Evolutionary conservation across 129 eudicot species (phyloP).

Genomic region (Saussurea involucrata): DNA sequence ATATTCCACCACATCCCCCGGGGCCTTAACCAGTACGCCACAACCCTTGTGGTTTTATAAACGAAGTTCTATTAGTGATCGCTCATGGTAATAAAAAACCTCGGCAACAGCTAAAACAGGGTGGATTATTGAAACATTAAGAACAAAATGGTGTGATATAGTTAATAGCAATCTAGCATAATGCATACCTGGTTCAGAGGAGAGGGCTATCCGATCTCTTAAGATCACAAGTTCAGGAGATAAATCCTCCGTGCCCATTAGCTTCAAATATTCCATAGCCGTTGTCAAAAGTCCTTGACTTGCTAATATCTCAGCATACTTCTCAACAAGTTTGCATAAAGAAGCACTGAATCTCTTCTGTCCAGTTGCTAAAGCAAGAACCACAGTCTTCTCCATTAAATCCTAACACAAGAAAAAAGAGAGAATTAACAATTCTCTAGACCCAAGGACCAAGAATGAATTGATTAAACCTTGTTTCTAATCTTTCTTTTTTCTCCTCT

Average conservation of each 20-base stretch:
- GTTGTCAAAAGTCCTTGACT: conserved; percentile 91
- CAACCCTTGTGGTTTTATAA: no score
- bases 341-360: conserved; percentile 90
- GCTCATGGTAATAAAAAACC: not conserved
- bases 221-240: conserved; percentile 83
- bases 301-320: conserved; percentile 91
- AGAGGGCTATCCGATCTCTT: conserved; percentile 70
- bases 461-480: not conserved
- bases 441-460: not conserved
- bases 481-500: not conserved
- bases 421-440: not conserved
- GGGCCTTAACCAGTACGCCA: no score
- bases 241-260: conserved; percentile 78
- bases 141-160: not conserved
- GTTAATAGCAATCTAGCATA: not conserved
- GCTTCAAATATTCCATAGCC: conserved; percentile 83
- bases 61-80: not conserved
- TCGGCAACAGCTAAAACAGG: not conserved
- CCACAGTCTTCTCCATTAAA: conserved; percentile 95
- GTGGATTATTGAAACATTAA: not conserved
- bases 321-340: conserved; percentile 86
- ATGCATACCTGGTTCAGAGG: conserved; percentile 63
- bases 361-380: conserved; percentile 88
- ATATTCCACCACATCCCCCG: no score
- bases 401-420: conserved; percentile 37